These are phyloP conservation scores for Xylaria grammica DNA, from an alignment of 495 filamentous ascomycete species.

Conservation along the genomic window DNA sequence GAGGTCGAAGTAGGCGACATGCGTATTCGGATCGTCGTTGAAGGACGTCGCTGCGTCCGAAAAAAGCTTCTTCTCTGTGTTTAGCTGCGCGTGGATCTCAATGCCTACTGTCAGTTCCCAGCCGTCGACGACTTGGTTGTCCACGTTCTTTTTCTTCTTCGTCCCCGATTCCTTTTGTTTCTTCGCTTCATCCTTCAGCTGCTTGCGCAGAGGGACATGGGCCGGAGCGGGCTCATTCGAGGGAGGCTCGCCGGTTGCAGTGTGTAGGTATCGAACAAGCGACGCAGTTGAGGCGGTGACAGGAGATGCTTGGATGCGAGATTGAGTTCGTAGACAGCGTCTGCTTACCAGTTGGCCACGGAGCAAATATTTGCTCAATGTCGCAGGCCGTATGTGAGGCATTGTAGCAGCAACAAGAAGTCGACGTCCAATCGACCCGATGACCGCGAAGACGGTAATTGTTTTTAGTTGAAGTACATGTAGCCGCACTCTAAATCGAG, in stretches of 20 bases:
- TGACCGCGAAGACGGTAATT: neutral
- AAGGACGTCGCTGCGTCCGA: slow-evolving; percentile 71
- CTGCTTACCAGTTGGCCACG: slow-evolving; percentile 45
- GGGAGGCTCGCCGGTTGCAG: slow-evolving; percentile 22
- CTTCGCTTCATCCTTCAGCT: slow-evolving; percentile 75
- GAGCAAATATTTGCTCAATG: slow-evolving; percentile 54
- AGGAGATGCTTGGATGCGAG: neutral
- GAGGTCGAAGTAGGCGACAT: slow-evolving; percentile 86
- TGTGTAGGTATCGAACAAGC: slow-evolving; percentile 26
- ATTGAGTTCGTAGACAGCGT: slow-evolving; percentile 45
- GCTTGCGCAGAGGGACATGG: slow-evolving; percentile 68
- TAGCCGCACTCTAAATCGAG: too few relatives aligned
- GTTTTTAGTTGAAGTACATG: neutral
- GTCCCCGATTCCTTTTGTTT: slow-evolving; percentile 43
- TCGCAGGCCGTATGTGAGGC: slow-evolving; percentile 41
- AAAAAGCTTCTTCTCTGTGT: slow-evolving; percentile 85
- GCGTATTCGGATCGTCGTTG: slow-evolving; percentile 75
- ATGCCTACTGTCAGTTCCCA: slow-evolving; percentile 96
- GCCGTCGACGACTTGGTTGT: slow-evolving; percentile 58
- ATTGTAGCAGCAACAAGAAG: slow-evolving; percentile 26
- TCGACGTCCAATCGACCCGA: neutral
- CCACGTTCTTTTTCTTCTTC: slow-evolving; percentile 47
- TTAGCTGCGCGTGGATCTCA: slow-evolving; percentile 96
- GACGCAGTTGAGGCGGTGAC: slow-evolving; percentile 4
- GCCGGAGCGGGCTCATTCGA: slow-evolving; percentile 20